Conservation (phyloP, 108 stramenopile species). For the Nitzschia inconspicua region DNA sequence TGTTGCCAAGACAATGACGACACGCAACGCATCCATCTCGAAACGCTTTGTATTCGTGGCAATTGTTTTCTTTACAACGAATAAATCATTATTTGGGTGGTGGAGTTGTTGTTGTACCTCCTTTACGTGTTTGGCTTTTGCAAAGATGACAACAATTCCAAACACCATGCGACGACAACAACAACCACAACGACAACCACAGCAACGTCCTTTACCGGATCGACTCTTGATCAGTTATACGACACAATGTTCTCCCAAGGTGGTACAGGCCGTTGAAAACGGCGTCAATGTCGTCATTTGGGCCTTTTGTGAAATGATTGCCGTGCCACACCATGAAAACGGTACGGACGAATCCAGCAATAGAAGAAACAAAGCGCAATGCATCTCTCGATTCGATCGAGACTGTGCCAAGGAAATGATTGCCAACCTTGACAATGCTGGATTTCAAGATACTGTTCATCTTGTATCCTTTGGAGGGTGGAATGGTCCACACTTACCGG, state of each 20-base stretch:
- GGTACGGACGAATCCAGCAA: background rate
- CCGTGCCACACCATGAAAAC: background rate
- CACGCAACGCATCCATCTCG: too few species aligned
- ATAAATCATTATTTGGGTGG: too few species aligned
- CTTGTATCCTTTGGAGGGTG: conserved; percentile 75
- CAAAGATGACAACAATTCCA: too few species aligned
- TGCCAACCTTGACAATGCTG: conserved; percentile 15
- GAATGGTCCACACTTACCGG: conserved; percentile 71
- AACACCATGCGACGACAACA: too few species aligned
- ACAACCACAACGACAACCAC: background rate
- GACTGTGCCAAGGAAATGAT: conserved; percentile 31
- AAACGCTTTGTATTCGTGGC: too few species aligned
- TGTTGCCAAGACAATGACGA: too few species aligned
- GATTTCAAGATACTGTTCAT: conserved; percentile 48
- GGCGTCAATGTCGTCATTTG: conserved; percentile 75
- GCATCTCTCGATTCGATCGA: conserved; percentile 25
- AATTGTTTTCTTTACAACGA: too few species aligned
- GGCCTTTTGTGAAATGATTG: conserved; percentile 45
- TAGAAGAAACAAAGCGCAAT: background rate
- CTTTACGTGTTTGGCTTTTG: too few species aligned
- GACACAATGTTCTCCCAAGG: conserved; percentile 32
- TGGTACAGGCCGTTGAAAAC: conserved; percentile 42
- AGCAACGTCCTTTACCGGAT: conserved; percentile 22
- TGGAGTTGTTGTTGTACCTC: too few species aligned
- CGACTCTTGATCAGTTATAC: conserved; percentile 40